phyloP scores from a whole-genome alignment of 352 stramenopile species.

The Phytopythium helicoides region DNA sequence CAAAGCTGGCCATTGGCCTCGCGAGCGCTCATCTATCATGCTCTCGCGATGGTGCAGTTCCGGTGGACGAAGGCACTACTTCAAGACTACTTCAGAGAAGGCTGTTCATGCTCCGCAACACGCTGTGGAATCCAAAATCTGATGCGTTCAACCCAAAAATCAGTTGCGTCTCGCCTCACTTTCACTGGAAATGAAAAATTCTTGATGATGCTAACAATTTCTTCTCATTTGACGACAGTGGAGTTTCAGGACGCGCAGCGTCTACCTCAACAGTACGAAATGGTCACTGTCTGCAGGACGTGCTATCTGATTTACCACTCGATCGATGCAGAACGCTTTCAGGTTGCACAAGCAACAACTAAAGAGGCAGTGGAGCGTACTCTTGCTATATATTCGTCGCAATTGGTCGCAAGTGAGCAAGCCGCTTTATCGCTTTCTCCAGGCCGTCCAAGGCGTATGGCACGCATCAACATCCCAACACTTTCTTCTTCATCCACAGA shows the following conservation, averaged over 20 bases:
- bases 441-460: neutral
- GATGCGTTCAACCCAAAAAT: conserved; percentile 51
- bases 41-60: too few relatives aligned
- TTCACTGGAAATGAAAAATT: too few relatives aligned
- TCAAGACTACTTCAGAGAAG: conserved; percentile 42
- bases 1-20: conserved; percentile 10
- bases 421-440: conserved; percentile 4
- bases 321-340: conserved; percentile 42
- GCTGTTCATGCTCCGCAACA: conserved; percentile 71
- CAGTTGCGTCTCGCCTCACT: conserved; percentile 1
- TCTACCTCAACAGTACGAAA: conserved; percentile 47
- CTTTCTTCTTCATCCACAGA: neutral
- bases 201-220: too few relatives aligned
- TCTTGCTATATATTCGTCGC: conserved; percentile 28
- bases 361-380: conserved; percentile 20
- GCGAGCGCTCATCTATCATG: too few relatives aligned
- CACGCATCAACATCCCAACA: neutral
- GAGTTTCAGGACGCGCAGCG: conserved; percentile 43
- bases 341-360: conserved; percentile 32
- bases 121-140: conserved; percentile 66
- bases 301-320: conserved; percentile 55
- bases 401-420: conserved; percentile 24
- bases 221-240: too few relatives aligned
- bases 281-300: conserved; percentile 37
- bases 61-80: neutral